phyloP scores from a whole-genome alignment of 169 alveolate genomes.

The Theileria orientalis region DNA sequence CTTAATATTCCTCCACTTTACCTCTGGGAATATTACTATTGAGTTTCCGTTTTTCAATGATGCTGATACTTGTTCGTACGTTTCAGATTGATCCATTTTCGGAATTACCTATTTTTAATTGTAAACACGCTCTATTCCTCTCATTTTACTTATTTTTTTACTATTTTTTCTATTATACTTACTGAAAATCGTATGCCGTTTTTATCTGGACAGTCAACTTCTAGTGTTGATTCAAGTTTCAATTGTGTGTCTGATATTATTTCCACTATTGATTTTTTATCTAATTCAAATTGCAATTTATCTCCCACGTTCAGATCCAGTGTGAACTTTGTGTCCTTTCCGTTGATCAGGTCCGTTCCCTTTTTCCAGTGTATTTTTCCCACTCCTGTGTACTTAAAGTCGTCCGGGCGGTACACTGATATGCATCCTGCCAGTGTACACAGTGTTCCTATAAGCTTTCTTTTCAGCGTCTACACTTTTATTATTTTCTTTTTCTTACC shows the following conservation, averaged over 20 bases:
- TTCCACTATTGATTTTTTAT: slow-evolving; percentile 73
- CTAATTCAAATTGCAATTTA: slow-evolving; percentile 72
- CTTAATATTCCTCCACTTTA: neutral
- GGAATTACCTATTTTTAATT: slow-evolving; percentile 80
- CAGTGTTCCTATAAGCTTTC: slow-evolving; percentile 82
- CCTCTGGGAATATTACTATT: slow-evolving; percentile 92
- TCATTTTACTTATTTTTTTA: no score
- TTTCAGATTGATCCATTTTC: slow-evolving; percentile 88
- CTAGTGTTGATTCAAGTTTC: slow-evolving; percentile 67
- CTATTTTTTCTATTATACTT: neutral
- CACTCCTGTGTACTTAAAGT: slow-evolving; percentile 79
- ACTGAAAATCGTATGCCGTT: slow-evolving; percentile 70
- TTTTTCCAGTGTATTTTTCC: slow-evolving; percentile 78
- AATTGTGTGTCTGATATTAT: slow-evolving; percentile 85
- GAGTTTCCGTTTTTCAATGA: slow-evolving; percentile 85
- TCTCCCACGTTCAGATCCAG: slow-evolving; percentile 85
- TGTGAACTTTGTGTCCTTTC: slow-evolving; percentile 81
- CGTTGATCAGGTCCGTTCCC: slow-evolving; percentile 67
- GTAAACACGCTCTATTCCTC: neutral
- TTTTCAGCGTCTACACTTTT: slow-evolving; percentile 58
- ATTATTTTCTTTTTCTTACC: neutral
- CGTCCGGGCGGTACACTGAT: slow-evolving; percentile 86
- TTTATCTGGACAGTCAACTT: slow-evolving; percentile 67
- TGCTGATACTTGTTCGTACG: slow-evolving; percentile 84
- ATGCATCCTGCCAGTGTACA: slow-evolving; percentile 87